Evolutionary conservation across 2,329 filamentous ascomycete genomes (phyloP), one percentile per base, ranked within the genome.

Genomic region (Calonectria honghensis): DNA sequence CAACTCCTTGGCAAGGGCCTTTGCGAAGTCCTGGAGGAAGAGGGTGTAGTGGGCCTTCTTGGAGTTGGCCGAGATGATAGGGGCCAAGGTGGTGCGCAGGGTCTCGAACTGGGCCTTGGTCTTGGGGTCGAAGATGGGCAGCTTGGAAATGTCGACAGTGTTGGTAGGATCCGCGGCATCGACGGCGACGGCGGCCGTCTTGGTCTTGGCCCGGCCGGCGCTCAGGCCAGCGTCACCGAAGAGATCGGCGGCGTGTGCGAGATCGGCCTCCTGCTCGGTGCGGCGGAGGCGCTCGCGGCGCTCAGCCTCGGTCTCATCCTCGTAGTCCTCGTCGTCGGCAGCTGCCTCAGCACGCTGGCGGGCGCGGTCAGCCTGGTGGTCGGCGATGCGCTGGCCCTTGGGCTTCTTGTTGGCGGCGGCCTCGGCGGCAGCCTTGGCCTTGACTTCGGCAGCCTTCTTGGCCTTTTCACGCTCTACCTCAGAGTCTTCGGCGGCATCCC

Each of bases 391-490:
- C 87, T 97, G 91, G 48, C 93, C 87, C 89, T 96, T 98, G 84
- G 92, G 91, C 89, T 98, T 98, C 89, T 98, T 97, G 82, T 93
- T 95, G 68, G 95, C 95, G 54, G 94, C 95, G 10, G 95, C 95
- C 82, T 95, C 95, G 57, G 94, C 96, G 0, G 96, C 95, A 35
- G 95, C 96, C 87, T 97, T 97, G 73, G 94, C 95, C 86, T 98
- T 97, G 68, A 92, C 94, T 83, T 95, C 96, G 7, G 91, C 93
- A 66, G 93, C 95, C 88, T 96, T 97, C 86, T 94, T 94, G 35
- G 92, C 95, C 90, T 98, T 99, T 87, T 98, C 96, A 82, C 96
- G 94, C 89, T 99, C 97, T 81, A 93, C 96, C 82, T 99, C 97
- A 76, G 96, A 98, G 88, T 99, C 97, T 83, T 98, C 97, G 80